Conservation (phyloP, 768 basidiomycete species). For the Trametes gibbosa region DNA sequence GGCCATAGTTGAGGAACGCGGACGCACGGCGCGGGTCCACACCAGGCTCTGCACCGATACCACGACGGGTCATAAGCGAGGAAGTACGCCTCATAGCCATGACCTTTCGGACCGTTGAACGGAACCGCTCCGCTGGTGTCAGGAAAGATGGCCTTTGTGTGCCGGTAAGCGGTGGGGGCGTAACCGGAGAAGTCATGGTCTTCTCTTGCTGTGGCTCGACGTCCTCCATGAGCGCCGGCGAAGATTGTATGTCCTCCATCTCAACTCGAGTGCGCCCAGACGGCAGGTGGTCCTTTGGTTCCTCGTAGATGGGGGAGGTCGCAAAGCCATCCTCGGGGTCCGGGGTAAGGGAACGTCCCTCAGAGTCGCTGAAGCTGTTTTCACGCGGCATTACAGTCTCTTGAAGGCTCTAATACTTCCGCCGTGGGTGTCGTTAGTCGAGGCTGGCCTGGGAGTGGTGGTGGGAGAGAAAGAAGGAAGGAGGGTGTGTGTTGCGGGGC, state of each 20-base stretch:
- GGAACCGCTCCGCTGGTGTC: conserved; percentile 51
- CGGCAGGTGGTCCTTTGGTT: background rate
- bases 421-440: background rate
- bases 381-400: conserved; percentile 52
- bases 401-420: background rate
- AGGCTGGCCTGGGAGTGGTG: background rate
- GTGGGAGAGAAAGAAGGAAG: background rate
- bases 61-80: conserved; percentile 32
- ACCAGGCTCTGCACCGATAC: conserved; percentile 68
- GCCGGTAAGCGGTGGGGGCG: background rate
- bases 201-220: background rate
- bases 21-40: conserved; percentile 62
- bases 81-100: conserved; percentile 61
- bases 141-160: conserved; percentile 15
- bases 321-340: conserved; percentile 48
- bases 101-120: conserved; percentile 54
- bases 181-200: background rate
- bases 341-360: conserved; percentile 64
- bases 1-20: conserved; percentile 53
- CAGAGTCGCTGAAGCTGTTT: conserved; percentile 66
- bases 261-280: background rate
- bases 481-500: background rate
- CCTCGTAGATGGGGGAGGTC: conserved; percentile 10
- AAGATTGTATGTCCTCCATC: conserved; percentile 1
- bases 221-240: conserved; percentile 5